A percentile compares a stretch with the other conserved stretches of the same genome.
Evolutionary conservation across 2,329 filamentous ascomycete genomes (phyloP).

Genomic region (Xylaria sp.): DNA sequence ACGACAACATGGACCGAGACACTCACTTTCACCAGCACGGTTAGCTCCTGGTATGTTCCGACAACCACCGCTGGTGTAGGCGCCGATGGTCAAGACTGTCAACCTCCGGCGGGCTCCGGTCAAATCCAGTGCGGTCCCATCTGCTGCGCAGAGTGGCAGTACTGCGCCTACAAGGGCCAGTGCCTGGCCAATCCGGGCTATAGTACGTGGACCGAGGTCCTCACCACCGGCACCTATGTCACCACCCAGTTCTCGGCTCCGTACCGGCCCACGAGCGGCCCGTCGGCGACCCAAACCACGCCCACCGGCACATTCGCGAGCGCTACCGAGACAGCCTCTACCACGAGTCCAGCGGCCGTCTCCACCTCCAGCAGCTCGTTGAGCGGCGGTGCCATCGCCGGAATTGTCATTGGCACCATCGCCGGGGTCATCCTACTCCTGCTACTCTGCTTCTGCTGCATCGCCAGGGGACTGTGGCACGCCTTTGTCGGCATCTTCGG

Average conservation of each 20-base stretch:
- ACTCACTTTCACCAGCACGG: slow-evolving; percentile 68
- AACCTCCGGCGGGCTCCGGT: slow-evolving; percentile 59
- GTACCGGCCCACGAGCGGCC: slow-evolving; percentile 63
- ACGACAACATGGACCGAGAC: slow-evolving; percentile 72
- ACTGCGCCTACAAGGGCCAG: slow-evolving; percentile 69
- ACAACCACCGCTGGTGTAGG: slow-evolving; percentile 54
- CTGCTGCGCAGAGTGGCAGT: slow-evolving; percentile 77
- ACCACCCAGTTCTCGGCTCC: slow-evolving; percentile 67
- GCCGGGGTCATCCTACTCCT: slow-evolving; percentile 74
- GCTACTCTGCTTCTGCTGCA: slow-evolving; percentile 80
- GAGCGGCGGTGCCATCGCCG: slow-evolving; percentile 79
- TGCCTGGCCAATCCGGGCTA: slow-evolving; percentile 67
- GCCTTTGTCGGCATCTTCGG: slow-evolving; percentile 68
- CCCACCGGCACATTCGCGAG: slow-evolving; percentile 62
- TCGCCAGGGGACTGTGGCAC: slow-evolving; percentile 70
- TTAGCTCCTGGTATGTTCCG: slow-evolving; percentile 61
- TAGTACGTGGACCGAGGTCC: slow-evolving; percentile 55
- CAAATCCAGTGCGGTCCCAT: slow-evolving; percentile 73
- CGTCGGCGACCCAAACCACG: slow-evolving; percentile 60
- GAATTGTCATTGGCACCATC: slow-evolving; percentile 81
- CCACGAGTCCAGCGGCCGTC: slow-evolving; percentile 55
- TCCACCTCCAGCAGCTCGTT: slow-evolving; percentile 60
- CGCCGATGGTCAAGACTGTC: slow-evolving; percentile 58
- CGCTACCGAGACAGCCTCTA: slow-evolving; percentile 62
- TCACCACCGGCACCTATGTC: slow-evolving; percentile 58